Conservation (phyloP, 805 yeast genomes). For the Ogataea degrootiae region DNA sequence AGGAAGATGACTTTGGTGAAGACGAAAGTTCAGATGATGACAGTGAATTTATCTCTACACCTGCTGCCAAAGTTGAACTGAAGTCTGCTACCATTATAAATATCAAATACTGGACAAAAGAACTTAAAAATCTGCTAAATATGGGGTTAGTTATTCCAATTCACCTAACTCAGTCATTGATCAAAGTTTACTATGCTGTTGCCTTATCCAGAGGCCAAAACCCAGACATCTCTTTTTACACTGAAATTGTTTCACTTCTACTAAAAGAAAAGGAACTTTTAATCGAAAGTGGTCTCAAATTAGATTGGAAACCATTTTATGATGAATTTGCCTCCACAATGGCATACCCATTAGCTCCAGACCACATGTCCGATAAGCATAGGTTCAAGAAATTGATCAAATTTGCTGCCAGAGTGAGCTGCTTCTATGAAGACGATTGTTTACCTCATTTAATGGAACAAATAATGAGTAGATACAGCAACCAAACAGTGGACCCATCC, state of each 20-base stretch:
- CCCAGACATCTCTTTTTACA: slow-evolving; percentile 53
- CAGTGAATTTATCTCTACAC: slow-evolving; percentile 34
- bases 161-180: slow-evolving; percentile 51
- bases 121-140: slow-evolving; percentile 68
- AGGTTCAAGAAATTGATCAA: slow-evolving; percentile 44
- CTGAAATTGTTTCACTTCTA: slow-evolving; percentile 54
- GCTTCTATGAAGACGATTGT: slow-evolving; percentile 45
- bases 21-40: slow-evolving; percentile 38
- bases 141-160: slow-evolving; percentile 81
- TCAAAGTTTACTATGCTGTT: slow-evolving; percentile 66
- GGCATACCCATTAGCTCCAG: slow-evolving; percentile 45
- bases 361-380: slow-evolving; percentile 44
- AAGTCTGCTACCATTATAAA: slow-evolving; percentile 69
- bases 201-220: slow-evolving; percentile 70
- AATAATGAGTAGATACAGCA: slow-evolving; percentile 48
- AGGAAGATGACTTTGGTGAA: slow-evolving; percentile 36
- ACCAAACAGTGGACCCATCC: slow-evolving; percentile 46
- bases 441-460: slow-evolving; percentile 48
- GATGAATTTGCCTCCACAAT: slow-evolving; percentile 33
- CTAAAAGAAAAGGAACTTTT: slow-evolving; percentile 44
- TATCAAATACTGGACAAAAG: slow-evolving; percentile 84
- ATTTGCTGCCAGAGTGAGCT: slow-evolving; percentile 49
- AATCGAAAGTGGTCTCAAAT: slow-evolving; percentile 34
- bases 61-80: slow-evolving; percentile 58
- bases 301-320: slow-evolving; percentile 50